Percentiles rank a stretch among this genome's conserved stretches.
phyloP scores from a whole-genome alignment of 116 monocot species.

The Phalaenopsis hybrid region DNA sequence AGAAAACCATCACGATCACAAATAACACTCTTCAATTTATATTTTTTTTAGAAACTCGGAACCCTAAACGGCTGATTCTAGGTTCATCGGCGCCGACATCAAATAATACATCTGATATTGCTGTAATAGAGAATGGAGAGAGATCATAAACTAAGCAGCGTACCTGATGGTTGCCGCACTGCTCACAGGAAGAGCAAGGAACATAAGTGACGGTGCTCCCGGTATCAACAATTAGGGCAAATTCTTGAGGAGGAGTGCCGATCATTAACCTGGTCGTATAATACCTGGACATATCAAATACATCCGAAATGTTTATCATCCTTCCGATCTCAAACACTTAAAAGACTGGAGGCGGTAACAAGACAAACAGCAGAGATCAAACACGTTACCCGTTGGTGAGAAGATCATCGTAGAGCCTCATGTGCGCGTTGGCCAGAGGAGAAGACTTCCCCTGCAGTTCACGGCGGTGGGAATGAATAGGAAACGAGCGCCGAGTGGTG shows the following conservation, averaged over 20 bases:
- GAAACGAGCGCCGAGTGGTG: conserved; percentile 15
- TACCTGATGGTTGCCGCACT: conserved; percentile 92
- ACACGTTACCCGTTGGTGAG: conserved; percentile 76
- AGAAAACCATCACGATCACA: conserved; percentile 7
- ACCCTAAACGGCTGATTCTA: neutral
- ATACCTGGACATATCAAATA: conserved; percentile 38
- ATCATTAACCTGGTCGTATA: conserved; percentile 81
- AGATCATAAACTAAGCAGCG: neutral
- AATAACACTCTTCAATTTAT: neutral
- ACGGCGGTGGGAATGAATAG: neutral
- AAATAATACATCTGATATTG: neutral
- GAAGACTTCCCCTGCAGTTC: neutral
- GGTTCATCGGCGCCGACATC: neutral
- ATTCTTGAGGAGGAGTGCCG: conserved; percentile 85
- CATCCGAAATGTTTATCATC: neutral
- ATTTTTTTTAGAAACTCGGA: neutral
- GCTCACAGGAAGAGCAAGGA: conserved; percentile 81
- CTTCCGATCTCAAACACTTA: neutral
- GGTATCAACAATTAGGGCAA: conserved; percentile 87
- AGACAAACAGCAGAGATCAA: neutral
- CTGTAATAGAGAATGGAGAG: neutral
- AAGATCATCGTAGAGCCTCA: conserved; percentile 93
- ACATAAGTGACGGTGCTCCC: conserved; percentile 97
- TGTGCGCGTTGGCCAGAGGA: conserved; percentile 38
- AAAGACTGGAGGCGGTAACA: neutral